These are phyloP conservation scores for Cercospora berteroae DNA, from an alignment of 2,329 filamentous ascomycete species.

Conservation along the genomic window DNA sequence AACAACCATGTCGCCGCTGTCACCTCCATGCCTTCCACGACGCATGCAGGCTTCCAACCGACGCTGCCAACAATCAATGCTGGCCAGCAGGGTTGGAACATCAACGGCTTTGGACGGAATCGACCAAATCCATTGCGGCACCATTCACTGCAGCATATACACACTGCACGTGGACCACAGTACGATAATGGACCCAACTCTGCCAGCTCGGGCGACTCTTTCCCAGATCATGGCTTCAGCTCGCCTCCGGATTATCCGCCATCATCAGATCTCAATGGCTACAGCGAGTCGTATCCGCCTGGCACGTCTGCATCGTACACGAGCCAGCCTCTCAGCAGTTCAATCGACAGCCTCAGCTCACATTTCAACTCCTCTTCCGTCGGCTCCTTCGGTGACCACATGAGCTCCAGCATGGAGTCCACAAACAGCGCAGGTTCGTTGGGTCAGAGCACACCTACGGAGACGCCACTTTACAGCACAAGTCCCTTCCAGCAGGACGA, in stretches of 20 bases:
- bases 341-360: slow-evolving; percentile 21
- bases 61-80: slow-evolving; percentile 21
- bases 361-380: slow-evolving; percentile 28
- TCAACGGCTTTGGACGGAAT: slow-evolving; percentile 41
- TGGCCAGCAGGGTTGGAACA: slow-evolving; percentile 36
- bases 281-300: slow-evolving; percentile 41
- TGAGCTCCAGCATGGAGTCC: slow-evolving; percentile 49
- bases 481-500: slow-evolving; percentile 24
- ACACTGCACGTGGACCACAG: slow-evolving; percentile 42
- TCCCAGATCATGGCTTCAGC: slow-evolving; percentile 49
- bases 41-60: slow-evolving; percentile 18
- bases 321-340: slow-evolving; percentile 20
- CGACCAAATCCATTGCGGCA: slow-evolving; percentile 36
- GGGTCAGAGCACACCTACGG: slow-evolving; percentile 5
- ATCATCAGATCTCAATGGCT: slow-evolving; percentile 46
- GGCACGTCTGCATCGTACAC: slow-evolving; percentile 28
- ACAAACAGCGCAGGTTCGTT: slow-evolving; percentile 39
- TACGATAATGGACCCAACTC: slow-evolving; percentile 48
- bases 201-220: slow-evolving; percentile 48
- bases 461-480: slow-evolving; percentile 13
- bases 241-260: slow-evolving; percentile 49
- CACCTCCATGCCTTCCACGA: slow-evolving; percentile 17
- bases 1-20: neutral
- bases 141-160: slow-evolving; percentile 44
- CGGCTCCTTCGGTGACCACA: slow-evolving; percentile 39